These are phyloP conservation scores for Geotrichum bryndzae DNA, from an alignment of 1,139 yeast species.

Conservation along the genomic window DNA sequence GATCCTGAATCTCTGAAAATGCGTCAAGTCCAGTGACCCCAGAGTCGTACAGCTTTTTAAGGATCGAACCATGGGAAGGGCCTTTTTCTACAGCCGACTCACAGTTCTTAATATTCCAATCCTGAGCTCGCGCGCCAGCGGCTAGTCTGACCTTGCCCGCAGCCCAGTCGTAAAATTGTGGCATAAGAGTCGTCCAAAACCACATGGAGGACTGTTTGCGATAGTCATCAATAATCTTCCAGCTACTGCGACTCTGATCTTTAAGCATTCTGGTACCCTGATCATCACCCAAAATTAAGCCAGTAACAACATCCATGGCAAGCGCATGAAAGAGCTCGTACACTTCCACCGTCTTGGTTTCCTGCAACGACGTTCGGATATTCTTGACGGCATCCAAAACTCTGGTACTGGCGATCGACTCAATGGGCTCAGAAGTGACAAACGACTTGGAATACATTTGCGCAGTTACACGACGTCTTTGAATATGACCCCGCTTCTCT, in stretches of 20 bases:
- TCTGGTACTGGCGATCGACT: slow-evolving; percentile 32
- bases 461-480: slow-evolving; percentile 32
- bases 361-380: slow-evolving; percentile 21
- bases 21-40: slow-evolving; percentile 34
- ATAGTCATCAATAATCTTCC: slow-evolving; percentile 35
- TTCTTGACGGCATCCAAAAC: slow-evolving; percentile 27
- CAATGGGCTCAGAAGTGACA: slow-evolving; percentile 31
- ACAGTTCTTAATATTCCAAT: slow-evolving; percentile 50
- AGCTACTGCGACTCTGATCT: slow-evolving; percentile 34
- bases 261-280: slow-evolving; percentile 39
- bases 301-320: slow-evolving; percentile 66
- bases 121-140: slow-evolving; percentile 41
- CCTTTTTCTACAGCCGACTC: slow-evolving; percentile 13
- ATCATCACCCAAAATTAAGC: slow-evolving; percentile 52
- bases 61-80: slow-evolving; percentile 31
- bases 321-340: slow-evolving; percentile 59
- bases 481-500: slow-evolving; percentile 45
- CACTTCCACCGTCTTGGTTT: slow-evolving; percentile 42
- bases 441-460: slow-evolving; percentile 30
- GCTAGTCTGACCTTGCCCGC: slow-evolving; percentile 40
- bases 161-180: slow-evolving; percentile 47
- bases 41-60: slow-evolving; percentile 35
- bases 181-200: slow-evolving; percentile 64
- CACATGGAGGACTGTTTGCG: slow-evolving; percentile 56
- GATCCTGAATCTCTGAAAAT: slow-evolving; percentile 47